Evolutionary conservation across 495 filamentous ascomycete species (phyloP).

Genomic region (Trichoderma orchidacearum): DNA sequence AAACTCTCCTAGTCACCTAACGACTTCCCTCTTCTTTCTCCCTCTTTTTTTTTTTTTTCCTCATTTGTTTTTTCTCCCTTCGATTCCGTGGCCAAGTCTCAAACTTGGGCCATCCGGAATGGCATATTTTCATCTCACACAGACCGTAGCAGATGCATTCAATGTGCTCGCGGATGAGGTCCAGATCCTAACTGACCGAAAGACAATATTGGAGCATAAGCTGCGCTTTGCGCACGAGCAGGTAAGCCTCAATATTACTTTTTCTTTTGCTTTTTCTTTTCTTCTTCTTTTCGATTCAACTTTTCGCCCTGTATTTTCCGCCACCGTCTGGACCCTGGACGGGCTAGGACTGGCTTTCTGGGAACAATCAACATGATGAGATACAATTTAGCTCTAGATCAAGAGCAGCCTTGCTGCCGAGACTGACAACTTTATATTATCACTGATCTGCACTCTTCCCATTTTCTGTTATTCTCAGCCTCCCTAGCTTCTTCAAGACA

Average conservation of each 20-base stretch:
- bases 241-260: conserved; percentile 20
- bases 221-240: conserved; percentile 43
- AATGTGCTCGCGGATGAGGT: conserved; percentile 48
- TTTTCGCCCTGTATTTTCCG: background rate
- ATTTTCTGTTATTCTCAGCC: conserved; percentile 9
- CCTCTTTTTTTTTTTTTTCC: background rate
- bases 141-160: conserved; percentile 45
- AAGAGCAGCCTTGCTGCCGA: conserved; percentile 37
- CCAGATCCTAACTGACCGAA: conserved; percentile 38
- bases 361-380: conserved; percentile 37
- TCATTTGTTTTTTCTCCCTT: background rate
- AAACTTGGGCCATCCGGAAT: conserved; percentile 15
- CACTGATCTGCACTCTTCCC: conserved; percentile 14
- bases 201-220: conserved; percentile 43
- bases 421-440: conserved; percentile 36
- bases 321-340: background rate
- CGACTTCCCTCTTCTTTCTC: background rate
- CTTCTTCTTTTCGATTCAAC: conserved; percentile 8
- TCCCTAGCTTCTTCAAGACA: background rate
- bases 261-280: conserved; percentile 2
- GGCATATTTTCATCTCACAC: conserved; percentile 25
- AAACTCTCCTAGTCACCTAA: conserved; percentile 3
- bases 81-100: background rate
- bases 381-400: conserved; percentile 60
- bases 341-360: background rate